Conservation (phyloP, 306 rosid genomes). For the Cicer bijugum region DNA sequence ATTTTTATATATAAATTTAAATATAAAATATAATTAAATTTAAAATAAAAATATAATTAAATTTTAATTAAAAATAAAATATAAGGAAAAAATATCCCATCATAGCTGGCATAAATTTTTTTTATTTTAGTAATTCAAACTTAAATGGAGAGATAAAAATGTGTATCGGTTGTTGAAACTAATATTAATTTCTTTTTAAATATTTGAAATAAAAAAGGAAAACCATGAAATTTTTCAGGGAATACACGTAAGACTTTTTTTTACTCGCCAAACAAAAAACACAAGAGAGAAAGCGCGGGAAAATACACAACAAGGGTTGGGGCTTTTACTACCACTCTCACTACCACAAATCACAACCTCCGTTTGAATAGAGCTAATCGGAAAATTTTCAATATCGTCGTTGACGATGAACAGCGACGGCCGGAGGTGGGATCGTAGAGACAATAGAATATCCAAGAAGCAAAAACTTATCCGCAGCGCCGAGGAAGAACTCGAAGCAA, state of each 20-base stretch:
- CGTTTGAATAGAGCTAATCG: not conserved
- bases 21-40: too few relatives aligned
- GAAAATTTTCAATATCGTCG: not conserved
- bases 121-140: too few relatives aligned
- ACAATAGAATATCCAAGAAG: constrained; percentile 59
- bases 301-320: not conserved
- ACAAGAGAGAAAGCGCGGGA: constrained; percentile 28
- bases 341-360: not conserved
- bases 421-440: constrained; percentile 61
- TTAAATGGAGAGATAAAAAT: too few relatives aligned
- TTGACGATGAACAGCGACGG: constrained; percentile 58
- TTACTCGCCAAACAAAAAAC: not conserved
- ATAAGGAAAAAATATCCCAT: too few relatives aligned
- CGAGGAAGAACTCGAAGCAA: constrained; percentile 87
- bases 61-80: too few relatives aligned
- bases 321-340: not conserved
- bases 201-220: too few relatives aligned
- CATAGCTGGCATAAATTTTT: too few relatives aligned
- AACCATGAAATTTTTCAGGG: too few relatives aligned
- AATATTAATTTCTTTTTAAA: too few relatives aligned
- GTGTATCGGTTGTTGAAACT: too few relatives aligned
- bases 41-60: too few relatives aligned
- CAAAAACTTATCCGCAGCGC: constrained; percentile 72
- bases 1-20: too few relatives aligned
- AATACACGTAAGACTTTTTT: not conserved